Base-by-base conservation (phyloP, 148 eudicot genomes). In the Vaccinium myrtillus region DNA sequence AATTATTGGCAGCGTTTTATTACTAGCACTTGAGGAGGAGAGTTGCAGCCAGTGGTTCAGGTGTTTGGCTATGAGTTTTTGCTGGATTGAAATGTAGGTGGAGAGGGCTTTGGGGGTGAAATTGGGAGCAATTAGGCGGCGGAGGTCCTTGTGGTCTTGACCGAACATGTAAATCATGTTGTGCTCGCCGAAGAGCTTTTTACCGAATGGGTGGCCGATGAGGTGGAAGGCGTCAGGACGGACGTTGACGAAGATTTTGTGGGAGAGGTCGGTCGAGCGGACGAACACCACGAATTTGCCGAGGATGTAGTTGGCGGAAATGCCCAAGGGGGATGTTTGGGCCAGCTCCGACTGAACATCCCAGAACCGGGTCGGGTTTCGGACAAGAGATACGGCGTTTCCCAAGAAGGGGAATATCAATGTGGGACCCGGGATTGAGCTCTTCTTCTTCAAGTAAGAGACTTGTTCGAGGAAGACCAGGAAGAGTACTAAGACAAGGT, bases 121-220 rank as follows among this genome's bases (percentile, higher is more conserved):
- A 79, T 95, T 95, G 0, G 98, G 96, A 0, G 98, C 98, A 18
- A 94, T 91, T 0, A 91, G 90, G n/a, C 98, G 95, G 0, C 98
- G 95, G 21, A 95, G 74, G 53, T 95, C 94, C 67, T 94, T 95
- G 32, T 95, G 98, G 0, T 93, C 98, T 74, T 94, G 97, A 36
- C 39, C 39, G 39, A 36, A 36, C 39, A 36, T 36, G 39, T 36
- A 36, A 36, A 36, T 36, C 39, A 36, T 36, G 39, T 36, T 36
- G 39, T 36, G 39, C 39, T 36, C 3, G 39, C 39, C 39, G 39
- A 36, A 36, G 39, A 36, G 39, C 39, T 36, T 36, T 36, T 36
- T 36, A 36, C 39, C 39, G 39, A 36, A 36, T 0, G 39, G 39
- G 39, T 36, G 39, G 4, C 39, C 39, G 39, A 36, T 36, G 39